Base-by-base conservation (phyloP, 192 early-diverging fungal genomes). In the Umbelopsis sp. region DNA sequence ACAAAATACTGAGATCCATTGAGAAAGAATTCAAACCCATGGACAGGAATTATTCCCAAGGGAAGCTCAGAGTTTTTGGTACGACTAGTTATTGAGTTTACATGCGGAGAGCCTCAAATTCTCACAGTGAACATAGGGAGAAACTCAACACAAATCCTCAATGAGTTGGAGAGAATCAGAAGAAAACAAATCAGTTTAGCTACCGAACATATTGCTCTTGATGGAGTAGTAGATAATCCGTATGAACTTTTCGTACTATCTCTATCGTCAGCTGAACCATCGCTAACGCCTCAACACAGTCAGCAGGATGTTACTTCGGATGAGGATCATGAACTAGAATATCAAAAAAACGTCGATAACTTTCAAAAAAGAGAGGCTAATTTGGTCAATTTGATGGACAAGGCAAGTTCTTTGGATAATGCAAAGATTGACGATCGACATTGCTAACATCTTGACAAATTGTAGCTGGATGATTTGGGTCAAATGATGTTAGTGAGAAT, bases 61-160 rank as follows among this genome's bases (percentile, higher is more conserved):
- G 58, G n/a, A 67, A 74, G 64, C 27, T 74, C n/a, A 22, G 72
- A 50, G 67, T 74, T 30, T 74, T 74, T 65, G 72, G 72, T 74
- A 71, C 10, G 51, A 22, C 5, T 53, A 2, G 23, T 53, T n/a
- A 25, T 12, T 53, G 1, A 23, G 51, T 53, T 44, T 49, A 20
- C 20, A 52, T 30, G 2, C 23, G 21, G 23, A 13, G 10, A 35
- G 13, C 50, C 41, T 58, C n/a, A 41, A 18, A 25, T 61, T 47
- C 68, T 50, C 55, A 61, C 55, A 27, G 15, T 16, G 13, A 27
- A 22, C 35, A 4, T 25, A 69, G 66, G 72, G 2, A 51, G 52
- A 25, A 61, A 69, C 48, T 70, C 73, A 12, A 51, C 25, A 48
- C 53, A 53, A n/a, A 55, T 74, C 22, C 51, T 74, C 25, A 70